phyloP scores from a whole-genome alignment of 371 early-diverging fungal genomes.

The Parasitella parasitica region DNA sequence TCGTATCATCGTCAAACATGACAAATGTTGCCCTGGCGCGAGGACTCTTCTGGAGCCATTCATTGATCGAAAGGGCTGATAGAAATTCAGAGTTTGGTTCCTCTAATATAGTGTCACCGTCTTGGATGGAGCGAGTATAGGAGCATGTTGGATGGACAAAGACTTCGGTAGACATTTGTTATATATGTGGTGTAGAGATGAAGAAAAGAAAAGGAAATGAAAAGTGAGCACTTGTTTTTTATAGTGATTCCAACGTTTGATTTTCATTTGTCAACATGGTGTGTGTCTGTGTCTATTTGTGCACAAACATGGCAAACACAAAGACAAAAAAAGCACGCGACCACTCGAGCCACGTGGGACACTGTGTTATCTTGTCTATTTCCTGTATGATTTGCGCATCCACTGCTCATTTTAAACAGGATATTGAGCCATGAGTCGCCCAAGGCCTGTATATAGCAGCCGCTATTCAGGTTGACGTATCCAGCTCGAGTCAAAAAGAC shows the following conservation, averaged over 20 bases:
- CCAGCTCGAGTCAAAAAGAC: too few species aligned
- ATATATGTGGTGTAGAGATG: neutral
- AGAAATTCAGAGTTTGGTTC: conserved; percentile 18
- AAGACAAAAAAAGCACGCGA: neutral
- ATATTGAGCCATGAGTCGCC: too few species aligned
- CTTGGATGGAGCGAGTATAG: conserved; percentile 35
- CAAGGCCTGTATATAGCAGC: too few species aligned
- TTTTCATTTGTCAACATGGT: neutral
- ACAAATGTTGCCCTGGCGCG: conserved; percentile 37
- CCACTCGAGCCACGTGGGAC: neutral
- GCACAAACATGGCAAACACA: neutral
- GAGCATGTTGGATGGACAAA: conserved; percentile 23
- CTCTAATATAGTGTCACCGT: conserved; percentile 38
- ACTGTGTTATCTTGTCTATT: neutral
- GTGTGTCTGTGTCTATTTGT: neutral
- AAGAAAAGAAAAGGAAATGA: neutral
- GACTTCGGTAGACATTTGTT: conserved; percentile 11
- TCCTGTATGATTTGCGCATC: too few species aligned
- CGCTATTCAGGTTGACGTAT: too few species aligned
- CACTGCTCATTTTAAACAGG: too few species aligned
- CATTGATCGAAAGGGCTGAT: conserved; percentile 28
- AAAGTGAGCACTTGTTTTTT: neutral
- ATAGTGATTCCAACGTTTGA: neutral
- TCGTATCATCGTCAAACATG: conserved; percentile 31
- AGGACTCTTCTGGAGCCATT: conserved; percentile 45